Evolutionary conservation across 2,329 filamentous ascomycete species (phyloP), one percentile per base, ranked within the genome.

Genomic region (Fusarium oligoseptatum): DNA sequence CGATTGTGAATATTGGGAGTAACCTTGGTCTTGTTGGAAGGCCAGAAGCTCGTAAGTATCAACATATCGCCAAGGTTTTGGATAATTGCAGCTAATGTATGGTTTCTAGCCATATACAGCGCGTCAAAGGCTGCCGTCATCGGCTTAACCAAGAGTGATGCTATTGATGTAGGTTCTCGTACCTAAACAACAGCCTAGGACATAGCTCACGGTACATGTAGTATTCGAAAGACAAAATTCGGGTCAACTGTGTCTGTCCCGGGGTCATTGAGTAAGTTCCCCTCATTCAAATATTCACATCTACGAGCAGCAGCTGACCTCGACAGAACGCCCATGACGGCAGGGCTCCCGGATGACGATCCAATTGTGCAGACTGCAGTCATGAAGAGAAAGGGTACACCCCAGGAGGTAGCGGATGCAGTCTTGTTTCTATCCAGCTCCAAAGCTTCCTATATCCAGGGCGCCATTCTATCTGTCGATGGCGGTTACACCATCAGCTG

Each of bases 331-430:
- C 84, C 84, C 10, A 84, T 87, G 82, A 85, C 84, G 4, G 79
- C 79, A 41, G 80, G 81, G 5, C 80, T 85, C n/a, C 78, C 83
- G 11, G 78, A 83, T 5, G 76, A 83, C 10, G 77, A 81, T 24
- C 80, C 78, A 1, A 77, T 79, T 6, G 80, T 84, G 8, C 75
- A 76, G n/a, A 78, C 80, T 5, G 81, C 82, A 9, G 82, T 82
- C 0, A 81, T 85, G 79, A 78, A 80, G 65, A 74, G 84, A 29
- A 83, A 83, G 68, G 85, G 85, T 1, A 85, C 83, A 4, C 80
- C 84, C 1, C 83, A 87, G 60, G 85, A 88, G 67, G 81, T 87
- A 12, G 85, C 86, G 3, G 86, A 87, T 73, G 84, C 83, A 1
- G 81, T 86, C 11, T 72, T 87, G 39, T 87, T 87, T 65, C 74